Base-by-base conservation (phyloP, 2,329 filamentous ascomycete species). In the Penicillium griseofulvum region DNA sequence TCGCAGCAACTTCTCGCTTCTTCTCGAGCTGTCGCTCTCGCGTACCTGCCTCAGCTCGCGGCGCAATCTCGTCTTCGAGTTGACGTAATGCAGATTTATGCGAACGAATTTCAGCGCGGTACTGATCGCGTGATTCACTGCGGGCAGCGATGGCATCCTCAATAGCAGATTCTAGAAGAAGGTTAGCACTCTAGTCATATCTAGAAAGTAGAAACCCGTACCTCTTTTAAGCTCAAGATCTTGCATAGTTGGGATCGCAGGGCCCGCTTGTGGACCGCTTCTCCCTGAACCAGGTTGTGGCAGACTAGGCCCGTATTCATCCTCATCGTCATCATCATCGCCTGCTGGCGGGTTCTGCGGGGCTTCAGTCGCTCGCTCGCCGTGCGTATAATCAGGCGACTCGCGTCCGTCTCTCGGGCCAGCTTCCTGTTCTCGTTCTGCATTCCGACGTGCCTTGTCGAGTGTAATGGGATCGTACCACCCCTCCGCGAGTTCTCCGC, bases 381-480 rank as follows among this genome's bases (percentile, higher is more conserved):
- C 60, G 12, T 57, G 61, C 22, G 44, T 58, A 41, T 70, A 67
- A 17, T 66, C 62, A 1, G 66, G 61, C 12, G 70, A 69, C 28
- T 43, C 51, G 24, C 60, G 59, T 33, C 46, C 42, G 2, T 49
- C 38, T 16, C 34, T 29, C 4, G 45, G 24, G 0, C 33, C 26
- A 26, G 26, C 37, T 9, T 34, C 38, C 3, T 28, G 49, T 28
- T 60, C 42, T 19, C 66, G 56, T 26, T 56, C 52, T 19, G 61
- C 59, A 39, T 55, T 65, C 17, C 71, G 65, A 58, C 79, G 74
- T 17, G 81, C 82, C 53, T 76, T 80, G 59, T 80, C 71, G 58
- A 90, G 84, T 60, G 86, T 89, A 55, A 83, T 83, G 8, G 91
- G 89, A 68, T 95, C 90, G 74, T 97, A 99, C 93, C 93, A 99